phyloP scores from a whole-genome alignment of 495 filamentous ascomycete species.

The Venustampulla echinocandica region DNA sequence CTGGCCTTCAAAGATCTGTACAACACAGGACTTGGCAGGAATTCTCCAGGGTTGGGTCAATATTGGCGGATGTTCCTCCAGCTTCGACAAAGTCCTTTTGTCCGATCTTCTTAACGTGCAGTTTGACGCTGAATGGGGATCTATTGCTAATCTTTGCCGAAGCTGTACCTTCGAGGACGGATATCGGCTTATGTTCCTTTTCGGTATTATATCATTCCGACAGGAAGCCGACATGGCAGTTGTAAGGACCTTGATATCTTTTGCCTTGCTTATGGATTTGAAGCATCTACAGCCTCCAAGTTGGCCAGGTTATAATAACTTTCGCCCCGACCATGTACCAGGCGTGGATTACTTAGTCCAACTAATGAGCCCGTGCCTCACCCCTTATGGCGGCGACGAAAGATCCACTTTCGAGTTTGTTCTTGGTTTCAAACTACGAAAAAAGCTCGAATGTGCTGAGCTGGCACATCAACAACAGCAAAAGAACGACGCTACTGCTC shows the following conservation, averaged over 20 bases:
- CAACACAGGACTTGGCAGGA: constrained; percentile 22
- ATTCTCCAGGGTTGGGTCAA: constrained; percentile 28
- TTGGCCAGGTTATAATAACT: constrained; percentile 25
- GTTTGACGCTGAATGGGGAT: constrained; percentile 36
- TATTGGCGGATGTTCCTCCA: constrained; percentile 32
- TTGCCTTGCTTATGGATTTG: constrained; percentile 28
- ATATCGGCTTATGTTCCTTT: constrained; percentile 34
- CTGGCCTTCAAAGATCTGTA: constrained; percentile 21
- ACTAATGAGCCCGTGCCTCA: neutral
- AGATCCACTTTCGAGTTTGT: neutral
- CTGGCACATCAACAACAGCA: constrained; percentile 22
- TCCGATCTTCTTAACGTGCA: constrained; percentile 27
- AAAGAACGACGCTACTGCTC: constrained; percentile 16
- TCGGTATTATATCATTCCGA: constrained; percentile 33
- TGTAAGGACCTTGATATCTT: constrained; percentile 30
- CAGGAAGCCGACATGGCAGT: constrained; percentile 28
- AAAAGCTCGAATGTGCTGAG: constrained; percentile 19
- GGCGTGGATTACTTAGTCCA: neutral
- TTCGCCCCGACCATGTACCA: constrained; percentile 9
- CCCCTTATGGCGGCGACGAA: constrained; percentile 3
- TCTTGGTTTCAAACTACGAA: constrained; percentile 19
- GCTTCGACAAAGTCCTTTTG: constrained; percentile 25
- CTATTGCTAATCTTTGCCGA: constrained; percentile 28
- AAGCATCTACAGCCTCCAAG: constrained; percentile 26
- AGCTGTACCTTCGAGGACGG: constrained; percentile 15